phyloP scores from a whole-genome alignment of 345 rosid genomes.

The Fremontodendron californicum region DNA sequence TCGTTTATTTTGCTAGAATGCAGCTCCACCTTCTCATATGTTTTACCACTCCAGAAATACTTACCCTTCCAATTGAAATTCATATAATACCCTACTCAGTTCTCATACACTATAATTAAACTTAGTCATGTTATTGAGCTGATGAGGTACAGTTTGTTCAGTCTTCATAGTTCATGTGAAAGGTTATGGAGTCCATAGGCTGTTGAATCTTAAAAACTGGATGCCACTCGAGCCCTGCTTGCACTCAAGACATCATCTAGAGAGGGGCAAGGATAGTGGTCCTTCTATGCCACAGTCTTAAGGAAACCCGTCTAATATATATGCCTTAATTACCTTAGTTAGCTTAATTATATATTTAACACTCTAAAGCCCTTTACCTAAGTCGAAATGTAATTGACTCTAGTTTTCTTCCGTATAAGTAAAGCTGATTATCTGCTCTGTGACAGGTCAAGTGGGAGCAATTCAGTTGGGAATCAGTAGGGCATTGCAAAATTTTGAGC shows the following conservation, averaged over 20 bases:
- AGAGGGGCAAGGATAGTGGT: not conserved
- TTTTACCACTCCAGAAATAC: not conserved
- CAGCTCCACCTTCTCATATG: not conserved
- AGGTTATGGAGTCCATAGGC: not conserved
- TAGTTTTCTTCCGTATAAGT: not conserved
- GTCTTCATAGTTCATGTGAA: not conserved
- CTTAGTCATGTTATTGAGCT: not conserved
- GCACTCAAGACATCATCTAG: not conserved
- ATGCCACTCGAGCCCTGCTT: not conserved
- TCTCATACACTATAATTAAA: not conserved
- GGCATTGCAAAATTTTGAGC: conserved; percentile 96
- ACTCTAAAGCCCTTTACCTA: not conserved
- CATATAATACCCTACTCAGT: not conserved
- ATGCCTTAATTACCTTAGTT: not conserved
- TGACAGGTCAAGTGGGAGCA: conserved; percentile 95
- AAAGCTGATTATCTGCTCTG: conserved; percentile 10
- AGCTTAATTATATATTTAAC: not conserved
- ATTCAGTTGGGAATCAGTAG: conserved; percentile 83
- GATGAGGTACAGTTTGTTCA: not conserved
- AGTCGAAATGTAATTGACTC: not conserved
- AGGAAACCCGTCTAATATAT: not conserved
- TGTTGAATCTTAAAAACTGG: not conserved
- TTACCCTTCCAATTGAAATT: not conserved
- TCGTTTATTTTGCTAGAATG: not conserved
- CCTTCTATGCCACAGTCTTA: not conserved